Evolutionary conservation across 495 filamentous ascomycete genomes (phyloP).

Genomic region (Penicillium maclennaniae): DNA sequence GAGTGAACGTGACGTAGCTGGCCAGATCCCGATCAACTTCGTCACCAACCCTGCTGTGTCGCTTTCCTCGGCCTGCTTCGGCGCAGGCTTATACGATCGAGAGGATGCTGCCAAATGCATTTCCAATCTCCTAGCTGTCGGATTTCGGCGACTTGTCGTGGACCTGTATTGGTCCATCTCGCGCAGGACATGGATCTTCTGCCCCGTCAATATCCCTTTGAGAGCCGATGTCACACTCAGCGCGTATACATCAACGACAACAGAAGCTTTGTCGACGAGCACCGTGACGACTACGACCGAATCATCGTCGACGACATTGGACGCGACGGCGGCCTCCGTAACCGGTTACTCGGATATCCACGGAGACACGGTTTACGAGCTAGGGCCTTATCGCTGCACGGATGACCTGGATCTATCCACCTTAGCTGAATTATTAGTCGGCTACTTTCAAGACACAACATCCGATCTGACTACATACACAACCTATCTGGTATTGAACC

Average conservation of each 20-base stretch:
- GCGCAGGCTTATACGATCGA: constrained; percentile 46
- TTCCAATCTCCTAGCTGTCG: constrained; percentile 57
- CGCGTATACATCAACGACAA: constrained; percentile 18
- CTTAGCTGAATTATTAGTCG: constrained; percentile 43
- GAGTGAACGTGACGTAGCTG: constrained; percentile 60
- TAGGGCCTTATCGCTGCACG: constrained; percentile 58
- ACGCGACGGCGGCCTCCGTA: constrained; percentile 20
- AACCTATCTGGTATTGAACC: constrained; percentile 51
- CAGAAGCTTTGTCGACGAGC: constrained; percentile 3
- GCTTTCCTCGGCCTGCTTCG: constrained; percentile 57
- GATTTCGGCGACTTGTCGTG: constrained; percentile 55
- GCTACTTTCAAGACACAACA: constrained; percentile 46
- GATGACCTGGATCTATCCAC: constrained; percentile 43
- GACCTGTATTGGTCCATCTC: constrained; percentile 62
- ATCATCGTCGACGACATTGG: constrained; percentile 25
- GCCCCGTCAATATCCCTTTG: constrained; percentile 46
- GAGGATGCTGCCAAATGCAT: constrained; percentile 48
- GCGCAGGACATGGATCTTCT: constrained; percentile 53
- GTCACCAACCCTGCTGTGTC: constrained; percentile 53
- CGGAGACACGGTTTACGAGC: constrained; percentile 38
- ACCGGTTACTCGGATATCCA: constrained; percentile 29
- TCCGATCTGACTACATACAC: constrained; percentile 43
- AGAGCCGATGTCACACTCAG: constrained; percentile 23
- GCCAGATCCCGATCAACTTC: constrained; percentile 59
- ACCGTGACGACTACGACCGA: constrained; percentile 17